Evolutionary conservation across 805 yeast genomes (phyloP).

Genomic region (Ogataea pignaliae): DNA sequence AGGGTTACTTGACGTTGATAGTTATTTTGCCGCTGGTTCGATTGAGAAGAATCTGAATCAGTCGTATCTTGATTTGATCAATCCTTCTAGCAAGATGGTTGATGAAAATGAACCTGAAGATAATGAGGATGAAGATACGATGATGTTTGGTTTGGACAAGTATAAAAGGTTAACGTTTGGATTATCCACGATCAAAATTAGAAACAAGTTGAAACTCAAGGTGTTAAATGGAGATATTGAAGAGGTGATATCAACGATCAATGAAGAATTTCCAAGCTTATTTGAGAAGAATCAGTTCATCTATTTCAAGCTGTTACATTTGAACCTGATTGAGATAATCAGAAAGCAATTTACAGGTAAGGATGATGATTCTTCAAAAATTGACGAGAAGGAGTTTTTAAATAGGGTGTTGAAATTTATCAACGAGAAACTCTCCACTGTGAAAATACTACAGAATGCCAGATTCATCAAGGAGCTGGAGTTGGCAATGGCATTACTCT

Average conservation of each 20-base stretch:
- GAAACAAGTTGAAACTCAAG: constrained; percentile 49
- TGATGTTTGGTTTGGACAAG: constrained; percentile 11
- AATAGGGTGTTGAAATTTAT: constrained; percentile 54
- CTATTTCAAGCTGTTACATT: constrained; percentile 67
- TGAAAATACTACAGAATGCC: constrained; percentile 35
- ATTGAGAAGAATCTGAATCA: constrained; percentile 12
- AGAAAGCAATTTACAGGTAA: constrained; percentile 38
- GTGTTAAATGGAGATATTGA: constrained; percentile 60
- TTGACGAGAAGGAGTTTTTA: constrained; percentile 45
- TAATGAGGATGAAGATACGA: constrained; percentile 1
- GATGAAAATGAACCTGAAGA: too few species aligned
- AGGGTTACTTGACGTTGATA: constrained; percentile 7
- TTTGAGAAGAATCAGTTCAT: constrained; percentile 59
- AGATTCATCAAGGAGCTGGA: constrained; percentile 70
- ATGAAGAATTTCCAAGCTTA: constrained; percentile 57
- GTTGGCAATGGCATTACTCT: constrained; percentile 75
- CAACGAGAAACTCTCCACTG: constrained; percentile 41
- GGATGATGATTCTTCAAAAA: constrained; percentile 18
- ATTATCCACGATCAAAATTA: constrained; percentile 43
- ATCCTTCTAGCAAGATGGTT: too few species aligned
- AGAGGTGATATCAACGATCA: constrained; percentile 51
- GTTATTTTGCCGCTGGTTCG: constrained; percentile 7
- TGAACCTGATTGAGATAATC: constrained; percentile 79
- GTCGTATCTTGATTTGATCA: constrained; percentile 9
- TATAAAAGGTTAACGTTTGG: constrained; percentile 31